Percentiles rank a stretch among this genome's conserved stretches.
Evolutionary conservation across 768 basidiomycete genomes (phyloP).

Genomic region (Heimioporus sp.): DNA sequence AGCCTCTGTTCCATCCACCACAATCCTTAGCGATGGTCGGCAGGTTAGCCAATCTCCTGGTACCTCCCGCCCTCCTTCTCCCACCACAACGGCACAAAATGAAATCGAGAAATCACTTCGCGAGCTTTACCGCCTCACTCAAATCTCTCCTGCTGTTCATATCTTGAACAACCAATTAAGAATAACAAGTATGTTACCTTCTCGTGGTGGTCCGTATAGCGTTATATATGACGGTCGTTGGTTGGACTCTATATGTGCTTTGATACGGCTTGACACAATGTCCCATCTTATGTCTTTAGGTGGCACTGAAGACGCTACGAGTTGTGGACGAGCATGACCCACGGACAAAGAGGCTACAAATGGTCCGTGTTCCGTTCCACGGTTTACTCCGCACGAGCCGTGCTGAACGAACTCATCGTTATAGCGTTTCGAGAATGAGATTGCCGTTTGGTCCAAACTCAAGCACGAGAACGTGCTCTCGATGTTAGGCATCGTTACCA

Average conservation of each 20-base stretch:
- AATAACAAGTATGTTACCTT: constrained; percentile 32
- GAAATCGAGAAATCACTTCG: constrained; percentile 46
- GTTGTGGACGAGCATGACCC: constrained; percentile 44
- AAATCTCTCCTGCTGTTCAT: constrained; percentile 52
- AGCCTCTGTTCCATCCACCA: not conserved
- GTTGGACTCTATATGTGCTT: constrained; percentile 35
- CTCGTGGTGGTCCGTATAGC: constrained; percentile 53
- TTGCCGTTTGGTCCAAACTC: constrained; percentile 51
- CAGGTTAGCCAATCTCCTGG: constrained; percentile 22
- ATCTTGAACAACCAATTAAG: constrained; percentile 52
- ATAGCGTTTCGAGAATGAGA: constrained; percentile 58
- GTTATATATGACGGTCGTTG: constrained; percentile 55
- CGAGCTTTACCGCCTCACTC: constrained; percentile 48
- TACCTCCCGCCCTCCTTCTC: constrained; percentile 21
- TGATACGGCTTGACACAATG: not conserved
- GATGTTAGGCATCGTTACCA: constrained; percentile 57
- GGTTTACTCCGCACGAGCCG: not conserved
- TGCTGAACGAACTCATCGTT: not conserved
- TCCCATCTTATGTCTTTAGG: constrained; percentile 31
- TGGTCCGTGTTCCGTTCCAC: constrained; percentile 8
- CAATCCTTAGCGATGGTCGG: constrained; percentile 18
- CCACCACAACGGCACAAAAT: constrained; percentile 27
- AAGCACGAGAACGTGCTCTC: constrained; percentile 43
- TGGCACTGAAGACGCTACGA: constrained; percentile 56
- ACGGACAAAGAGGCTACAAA: constrained; percentile 41